Conservation (phyloP, 306 rosid species). For the Erythrophleum fordii region DNA sequence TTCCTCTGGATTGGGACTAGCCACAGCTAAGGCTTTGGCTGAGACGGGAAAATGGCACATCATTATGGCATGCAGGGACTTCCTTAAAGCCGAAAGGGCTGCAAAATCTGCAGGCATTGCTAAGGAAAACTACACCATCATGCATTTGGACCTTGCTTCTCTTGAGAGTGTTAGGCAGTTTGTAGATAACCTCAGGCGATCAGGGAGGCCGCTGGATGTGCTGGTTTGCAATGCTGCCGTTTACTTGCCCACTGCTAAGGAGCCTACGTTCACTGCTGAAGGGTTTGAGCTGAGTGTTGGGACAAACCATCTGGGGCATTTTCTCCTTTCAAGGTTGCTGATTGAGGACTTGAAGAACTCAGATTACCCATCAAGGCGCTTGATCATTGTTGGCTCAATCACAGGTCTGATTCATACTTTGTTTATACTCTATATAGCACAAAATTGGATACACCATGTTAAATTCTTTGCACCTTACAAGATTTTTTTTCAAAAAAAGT, state of each 20-base stretch:
- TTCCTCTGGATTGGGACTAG: slow-evolving; percentile 83
- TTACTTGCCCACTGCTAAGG: no score
- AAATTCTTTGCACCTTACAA: no score
- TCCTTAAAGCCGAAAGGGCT: slow-evolving; percentile 90
- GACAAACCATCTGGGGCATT: slow-evolving; percentile 91
- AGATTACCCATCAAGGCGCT: slow-evolving; percentile 83
- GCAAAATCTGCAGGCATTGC: slow-evolving; percentile 85
- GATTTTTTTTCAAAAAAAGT: no score
- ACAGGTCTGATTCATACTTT: slow-evolving; percentile 52
- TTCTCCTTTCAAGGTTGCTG: slow-evolving; percentile 79
- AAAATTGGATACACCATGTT: no score
- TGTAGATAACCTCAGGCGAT: slow-evolving; percentile 69
- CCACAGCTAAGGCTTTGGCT: slow-evolving; percentile 90
- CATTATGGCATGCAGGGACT: slow-evolving; percentile 97
- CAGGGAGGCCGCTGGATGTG: slow-evolving; percentile 79
- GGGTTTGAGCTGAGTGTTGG: slow-evolving; percentile 99
- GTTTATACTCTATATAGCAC: no score
- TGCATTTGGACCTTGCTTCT: slow-evolving; percentile 93
- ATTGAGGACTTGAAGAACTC: slow-evolving; percentile 77
- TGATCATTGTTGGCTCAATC: slow-evolving; percentile 94
- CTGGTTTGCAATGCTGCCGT: no score
- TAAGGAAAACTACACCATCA: slow-evolving; percentile 78
- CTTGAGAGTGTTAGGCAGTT: slow-evolving; percentile 91
- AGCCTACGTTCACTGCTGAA: slow-evolving; percentile 77
- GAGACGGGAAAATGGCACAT: slow-evolving; percentile 96